Evolutionary conservation across 192 early-diverging fungal species (phyloP), one percentile per base, ranked within the genome.

Genomic region (Dimargaris cristalligena): DNA sequence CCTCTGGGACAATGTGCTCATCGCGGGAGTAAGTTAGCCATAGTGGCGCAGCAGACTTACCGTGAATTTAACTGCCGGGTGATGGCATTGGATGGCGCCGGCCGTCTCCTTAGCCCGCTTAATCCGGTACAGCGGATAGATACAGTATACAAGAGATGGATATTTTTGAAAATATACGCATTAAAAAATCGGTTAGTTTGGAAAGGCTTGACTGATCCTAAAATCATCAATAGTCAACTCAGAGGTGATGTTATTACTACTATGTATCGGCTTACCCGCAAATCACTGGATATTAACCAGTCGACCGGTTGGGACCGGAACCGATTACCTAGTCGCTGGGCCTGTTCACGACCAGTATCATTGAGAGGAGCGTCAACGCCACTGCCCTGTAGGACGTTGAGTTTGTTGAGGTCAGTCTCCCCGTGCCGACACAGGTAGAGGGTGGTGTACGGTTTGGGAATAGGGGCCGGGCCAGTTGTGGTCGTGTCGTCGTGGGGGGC

Each of bases 351-450:
- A 33, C 71, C 71, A 41, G 60, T 62, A 29, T 66, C 64, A 58
- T 73, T 73, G 44, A 73, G 67, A 28, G 71, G 71, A 23, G 71
- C 67, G 52, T 73, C 63, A 35, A 73, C 57, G 49, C 67, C 67
- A 57, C 38, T 56, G 49, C 71, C 71, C 48, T 73, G 71, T 34
- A 73, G 64, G 59, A 67, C 65, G 65, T 67, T 65, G 48, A 28
- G 60, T 25, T 49, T 52, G 58, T 73, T 73, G 58, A 73, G 67
- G 41, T 64, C 71, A 20, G 71, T 73, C 57, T 73, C 71, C 61
- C 70, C 70, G 45, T 72, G 70, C 11, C 70, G 66, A 34, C 67
- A 63, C n/a, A 72, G 51, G 52, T 72, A 72, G 47, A 72, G 60
- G 30, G 66, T 72, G 16, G 45, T 34, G 13, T 34, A 59, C 9